Evolutionary conservation across 2,329 filamentous ascomycete species (phyloP), one percentile per base, ranked within the genome.

Genomic region (Diaporthe sp.): DNA sequence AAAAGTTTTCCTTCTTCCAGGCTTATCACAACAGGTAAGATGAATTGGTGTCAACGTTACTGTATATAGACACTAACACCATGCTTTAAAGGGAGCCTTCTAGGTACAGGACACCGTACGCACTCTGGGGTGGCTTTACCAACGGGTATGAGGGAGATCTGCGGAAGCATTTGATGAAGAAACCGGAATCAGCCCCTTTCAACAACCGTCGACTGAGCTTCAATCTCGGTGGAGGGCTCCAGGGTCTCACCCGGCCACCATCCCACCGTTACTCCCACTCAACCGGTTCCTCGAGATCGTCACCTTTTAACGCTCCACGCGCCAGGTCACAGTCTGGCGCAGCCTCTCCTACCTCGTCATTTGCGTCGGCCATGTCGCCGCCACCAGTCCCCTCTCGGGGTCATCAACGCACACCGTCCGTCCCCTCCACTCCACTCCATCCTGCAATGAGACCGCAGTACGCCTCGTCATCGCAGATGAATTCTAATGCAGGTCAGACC

Each of bases 31-130:
- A 92, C 76, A 87, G 88, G 86, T 89, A 84, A 74, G 84, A 30
- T 42, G 19, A 78, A 78, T 1, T 28, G 28, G 25, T 57, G n/a
- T 40, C 9, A 6, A 10, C 4, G 5, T 67, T 7, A 30, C 45
- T 12, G 13, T 4, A 47, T 0, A 8, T n/a, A 9, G 45, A 15
- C 35, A 47, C 70, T 75, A 50, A 73, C 57, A 81, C 66, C 12
- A 12, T 61, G 17, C 35, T n/a, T 6, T 47, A 3, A 75, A 90
- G 88, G 82, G 88, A 90, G 75, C 83, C 88, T 8, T 85, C 86
- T 10, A 87, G 87, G 71, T 92, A 92, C 75, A 86, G 89, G 67
- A 91, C 89, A 6, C 91, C 91, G 1, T 92, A 92, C 78, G 86
- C 88, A 22, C 83, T 85, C 2, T 86, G 84, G 82, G 87, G 88